These are phyloP conservation scores for Mortierella claussenii DNA, from an alignment of 192 early-diverging fungal species.

Conservation along the genomic window DNA sequence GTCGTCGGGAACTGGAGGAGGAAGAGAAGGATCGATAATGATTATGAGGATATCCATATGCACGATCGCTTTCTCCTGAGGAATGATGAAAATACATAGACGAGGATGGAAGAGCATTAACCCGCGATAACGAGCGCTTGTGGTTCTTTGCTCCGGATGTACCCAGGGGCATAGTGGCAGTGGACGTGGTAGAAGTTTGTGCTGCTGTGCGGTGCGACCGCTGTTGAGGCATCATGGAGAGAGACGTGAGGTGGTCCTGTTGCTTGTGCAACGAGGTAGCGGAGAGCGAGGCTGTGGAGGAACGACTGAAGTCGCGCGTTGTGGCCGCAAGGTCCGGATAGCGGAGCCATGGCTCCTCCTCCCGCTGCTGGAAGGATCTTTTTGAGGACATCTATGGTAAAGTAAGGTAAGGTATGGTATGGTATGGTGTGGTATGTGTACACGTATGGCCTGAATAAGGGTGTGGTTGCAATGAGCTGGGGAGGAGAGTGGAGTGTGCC, in stretches of 20 bases:
- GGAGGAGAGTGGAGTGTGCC: too few relatives aligned
- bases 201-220: not conserved
- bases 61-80: not conserved
- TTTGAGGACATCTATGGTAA: conserved; percentile 22
- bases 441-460: too few relatives aligned
- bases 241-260: not conserved
- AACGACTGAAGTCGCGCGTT: conserved; percentile 20
- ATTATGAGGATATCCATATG: not conserved
- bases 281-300: not conserved
- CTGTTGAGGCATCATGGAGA: conserved; percentile 5
- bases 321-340: conserved; percentile 12
- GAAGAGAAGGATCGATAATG: not conserved
- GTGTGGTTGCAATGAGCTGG: too few relatives aligned
- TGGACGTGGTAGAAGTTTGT: not conserved
- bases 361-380: conserved; percentile 25
- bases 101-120: not conserved
- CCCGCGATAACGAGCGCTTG: conserved; percentile 13
- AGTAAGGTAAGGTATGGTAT: too few relatives aligned
- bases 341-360: conserved; percentile 44
- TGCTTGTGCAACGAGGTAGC: too few relatives aligned
- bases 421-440: too few relatives aligned
- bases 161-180: not conserved
- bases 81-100: not conserved
- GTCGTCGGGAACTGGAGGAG: conserved; percentile 6
- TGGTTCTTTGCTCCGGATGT: conserved; percentile 4